phyloP scores from a whole-genome alignment of 805 yeast genomes.

The Barnettozyma populi region DNA sequence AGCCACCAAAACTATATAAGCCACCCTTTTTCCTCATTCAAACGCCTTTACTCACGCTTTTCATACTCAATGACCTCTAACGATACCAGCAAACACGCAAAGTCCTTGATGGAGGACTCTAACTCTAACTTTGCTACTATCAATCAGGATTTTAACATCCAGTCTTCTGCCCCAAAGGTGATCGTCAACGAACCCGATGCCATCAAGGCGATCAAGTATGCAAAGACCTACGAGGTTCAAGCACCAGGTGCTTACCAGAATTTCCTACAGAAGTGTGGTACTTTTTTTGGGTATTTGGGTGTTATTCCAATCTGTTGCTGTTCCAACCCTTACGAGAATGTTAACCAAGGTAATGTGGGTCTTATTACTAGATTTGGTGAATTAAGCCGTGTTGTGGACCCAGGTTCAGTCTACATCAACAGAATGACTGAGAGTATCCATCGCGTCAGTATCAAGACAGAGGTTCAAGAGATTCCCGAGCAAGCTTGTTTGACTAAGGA shows the following conservation, averaged over 20 bases:
- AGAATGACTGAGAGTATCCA: conserved; percentile 55
- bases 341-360: conserved; percentile 65
- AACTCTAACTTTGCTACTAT: not conserved
- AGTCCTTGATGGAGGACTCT: not conserved
- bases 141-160: not conserved
- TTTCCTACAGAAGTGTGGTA: conserved; percentile 38
- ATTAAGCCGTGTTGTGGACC: conserved; percentile 57
- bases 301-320: conserved; percentile 40
- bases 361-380: conserved; percentile 64
- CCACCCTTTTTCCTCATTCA: not conserved
- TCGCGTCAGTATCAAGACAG: conserved; percentile 48
- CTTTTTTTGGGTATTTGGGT: conserved; percentile 37
- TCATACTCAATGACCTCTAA: not conserved
- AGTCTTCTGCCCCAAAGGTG: not conserved
- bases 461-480: conserved; percentile 59
- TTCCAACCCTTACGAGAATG: conserved; percentile 53
- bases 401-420: conserved; percentile 61
- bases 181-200: conserved; percentile 7
- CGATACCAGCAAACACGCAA: not conserved
- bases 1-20: not conserved
- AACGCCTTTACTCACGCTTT: no score
- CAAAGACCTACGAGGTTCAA: conserved; percentile 36
- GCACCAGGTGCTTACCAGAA: conserved; percentile 36
- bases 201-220: conserved; percentile 26
- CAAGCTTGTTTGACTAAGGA: conserved; percentile 68